Evolutionary conservation across 1,139 yeast species (phyloP).

Genomic region (Yamadazyma sp.): DNA sequence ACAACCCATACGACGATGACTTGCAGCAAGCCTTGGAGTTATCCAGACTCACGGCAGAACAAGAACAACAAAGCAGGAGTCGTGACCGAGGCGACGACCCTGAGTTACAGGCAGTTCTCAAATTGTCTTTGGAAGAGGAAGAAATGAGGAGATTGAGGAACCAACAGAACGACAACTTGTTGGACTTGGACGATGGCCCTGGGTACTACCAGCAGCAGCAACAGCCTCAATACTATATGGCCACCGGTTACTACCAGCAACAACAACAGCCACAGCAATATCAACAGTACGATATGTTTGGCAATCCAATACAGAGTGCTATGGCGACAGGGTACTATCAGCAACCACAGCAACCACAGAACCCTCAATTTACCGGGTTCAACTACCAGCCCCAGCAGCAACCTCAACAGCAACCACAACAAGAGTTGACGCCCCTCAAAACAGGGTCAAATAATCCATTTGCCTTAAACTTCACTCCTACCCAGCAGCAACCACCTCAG

Average conservation of each 20-base stretch:
- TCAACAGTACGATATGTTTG: constrained; percentile 66
- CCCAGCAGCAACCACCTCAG: constrained; percentile 19
- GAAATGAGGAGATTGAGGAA: constrained; percentile 61
- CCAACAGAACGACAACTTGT: constrained; percentile 49
- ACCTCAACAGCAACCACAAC: constrained; percentile 31
- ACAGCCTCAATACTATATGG: constrained; percentile 34
- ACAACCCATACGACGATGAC: constrained; percentile 71
- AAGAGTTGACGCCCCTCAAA: constrained; percentile 56
- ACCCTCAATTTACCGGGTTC: constrained; percentile 20
- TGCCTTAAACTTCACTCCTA: constrained; percentile 46
- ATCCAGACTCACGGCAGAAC: constrained; percentile 80
- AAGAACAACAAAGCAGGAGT: constrained; percentile 46
- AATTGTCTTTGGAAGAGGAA: constrained; percentile 85
- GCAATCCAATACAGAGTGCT: constrained; percentile 67
- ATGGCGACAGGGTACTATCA: constrained; percentile 52
- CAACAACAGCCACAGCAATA: constrained; percentile 20
- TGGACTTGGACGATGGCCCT: constrained; percentile 52
- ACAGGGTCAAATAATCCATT: constrained; percentile 94
- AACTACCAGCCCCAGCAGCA: constrained; percentile 27
- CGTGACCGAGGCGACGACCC: constrained; percentile 55
- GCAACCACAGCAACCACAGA: constrained; percentile 19
- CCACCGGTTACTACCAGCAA: constrained; percentile 24
- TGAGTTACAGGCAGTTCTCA: constrained; percentile 77
- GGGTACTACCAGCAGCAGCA: constrained; percentile 29
- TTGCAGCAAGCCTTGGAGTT: constrained; percentile 81